A percentile compares a stretch with the other conserved stretches of the same genome.
Conservation (phyloP, 257 asterid species). For the Capsicum pubescens region DNA sequence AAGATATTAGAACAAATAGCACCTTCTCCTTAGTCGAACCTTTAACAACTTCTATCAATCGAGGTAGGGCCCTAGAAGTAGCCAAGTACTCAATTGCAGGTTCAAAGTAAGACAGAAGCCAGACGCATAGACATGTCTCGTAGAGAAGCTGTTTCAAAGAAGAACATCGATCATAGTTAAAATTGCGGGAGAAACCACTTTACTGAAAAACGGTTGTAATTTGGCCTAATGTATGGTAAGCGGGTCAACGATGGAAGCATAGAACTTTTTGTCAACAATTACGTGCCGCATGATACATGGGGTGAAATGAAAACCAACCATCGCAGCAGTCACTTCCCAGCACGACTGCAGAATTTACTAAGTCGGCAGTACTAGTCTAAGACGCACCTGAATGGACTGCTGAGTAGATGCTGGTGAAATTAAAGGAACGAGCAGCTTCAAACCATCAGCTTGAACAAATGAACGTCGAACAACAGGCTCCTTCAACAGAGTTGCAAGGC, state of each 20-base stretch:
- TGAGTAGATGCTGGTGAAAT: constrained; percentile 93
- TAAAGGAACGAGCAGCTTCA: constrained; percentile 79
- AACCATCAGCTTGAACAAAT: constrained; percentile 92
- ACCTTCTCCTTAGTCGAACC: constrained; percentile 95
- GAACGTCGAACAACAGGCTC: constrained; percentile 81
- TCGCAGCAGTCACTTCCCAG: background rate
- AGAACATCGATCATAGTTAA: background rate
- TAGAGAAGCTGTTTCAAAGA: constrained; percentile 77
- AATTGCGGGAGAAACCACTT: background rate
- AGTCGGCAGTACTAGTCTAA: background rate
- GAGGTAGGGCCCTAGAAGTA: constrained; percentile 71
- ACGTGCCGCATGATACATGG: background rate
- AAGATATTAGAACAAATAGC: background rate
- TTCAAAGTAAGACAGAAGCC: constrained; percentile 92
- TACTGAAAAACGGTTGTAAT: background rate
- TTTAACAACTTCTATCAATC: constrained; percentile 78
- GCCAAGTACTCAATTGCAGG: constrained; percentile 88
- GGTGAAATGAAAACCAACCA: constrained; percentile 11
- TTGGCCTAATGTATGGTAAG: background rate
- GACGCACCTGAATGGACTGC: constrained; percentile 83
- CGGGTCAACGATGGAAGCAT: background rate
- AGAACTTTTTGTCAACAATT: background rate
- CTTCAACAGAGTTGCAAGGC: constrained; percentile 81
- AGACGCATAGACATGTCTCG: constrained; percentile 85
- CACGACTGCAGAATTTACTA: background rate